phyloP scores from a whole-genome alignment of 2,329 filamentous ascomycete species.

The Pseudocercospora macadamiae region DNA sequence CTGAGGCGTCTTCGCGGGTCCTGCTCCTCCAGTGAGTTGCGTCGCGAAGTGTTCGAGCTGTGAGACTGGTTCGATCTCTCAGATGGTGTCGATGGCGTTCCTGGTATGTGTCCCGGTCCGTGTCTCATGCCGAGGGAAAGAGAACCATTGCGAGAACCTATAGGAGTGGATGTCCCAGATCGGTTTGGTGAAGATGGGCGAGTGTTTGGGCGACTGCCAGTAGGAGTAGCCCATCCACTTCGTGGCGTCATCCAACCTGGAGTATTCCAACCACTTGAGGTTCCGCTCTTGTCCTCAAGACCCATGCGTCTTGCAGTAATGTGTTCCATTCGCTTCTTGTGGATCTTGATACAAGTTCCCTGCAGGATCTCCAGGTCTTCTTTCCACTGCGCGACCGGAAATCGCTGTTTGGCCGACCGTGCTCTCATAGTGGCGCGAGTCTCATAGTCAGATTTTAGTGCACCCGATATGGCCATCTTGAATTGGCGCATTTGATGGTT shows the following conservation, averaged over 20 bases:
- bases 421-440: conserved; percentile 65
- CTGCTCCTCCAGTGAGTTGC: conserved; percentile 33
- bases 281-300: conserved; percentile 33
- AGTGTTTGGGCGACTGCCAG: conserved; percentile 34
- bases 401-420: conserved; percentile 65
- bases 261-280: conserved; percentile 40
- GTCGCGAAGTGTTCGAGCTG: conserved; percentile 24
- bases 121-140: conserved; percentile 37
- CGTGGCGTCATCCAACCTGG: conserved; percentile 44
- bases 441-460: conserved; percentile 58
- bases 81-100: conserved; percentile 23
- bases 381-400: conserved; percentile 67
- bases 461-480: conserved; percentile 61
- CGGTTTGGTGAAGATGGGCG: conserved; percentile 38
- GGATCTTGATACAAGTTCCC: conserved; percentile 61
- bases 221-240: conserved; percentile 45
- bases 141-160: conserved; percentile 22
- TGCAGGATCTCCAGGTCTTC: conserved; percentile 66
- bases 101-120: conserved; percentile 34
- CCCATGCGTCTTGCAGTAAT: conserved; percentile 37
- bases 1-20: conserved; percentile 24
- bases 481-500: conserved; percentile 67
- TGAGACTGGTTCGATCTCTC: conserved; percentile 13
- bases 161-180: conserved; percentile 31
- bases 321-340: conserved; percentile 52